Evolutionary conservation across 345 rosid species (phyloP).

Genomic region (Angophora floribunda): DNA sequence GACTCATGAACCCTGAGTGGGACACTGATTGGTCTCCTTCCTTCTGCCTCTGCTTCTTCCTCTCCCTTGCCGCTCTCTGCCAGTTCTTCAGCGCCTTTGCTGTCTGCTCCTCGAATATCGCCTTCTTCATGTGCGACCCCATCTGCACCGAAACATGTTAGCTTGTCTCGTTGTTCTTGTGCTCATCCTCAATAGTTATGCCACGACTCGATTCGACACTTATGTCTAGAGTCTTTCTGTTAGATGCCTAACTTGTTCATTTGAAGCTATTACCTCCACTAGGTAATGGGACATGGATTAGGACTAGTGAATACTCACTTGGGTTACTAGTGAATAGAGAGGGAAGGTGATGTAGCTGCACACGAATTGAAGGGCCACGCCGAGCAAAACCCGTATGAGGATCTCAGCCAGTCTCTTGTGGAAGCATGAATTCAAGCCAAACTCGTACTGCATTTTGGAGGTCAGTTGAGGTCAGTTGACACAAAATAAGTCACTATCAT

Average conservation of each 20-base stretch:
- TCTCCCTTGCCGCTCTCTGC: slow-evolving; percentile 30
- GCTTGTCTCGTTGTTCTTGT: not conserved
- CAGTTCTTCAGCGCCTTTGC: slow-evolving; percentile 26
- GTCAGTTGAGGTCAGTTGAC: not conserved
- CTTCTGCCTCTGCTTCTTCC: slow-evolving; percentile 12
- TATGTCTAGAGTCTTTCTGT: not conserved
- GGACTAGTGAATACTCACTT: slow-evolving; percentile 4
- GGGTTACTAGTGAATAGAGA: slow-evolving; percentile 28
- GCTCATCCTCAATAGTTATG: not conserved
- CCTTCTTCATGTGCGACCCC: slow-evolving; percentile 46
- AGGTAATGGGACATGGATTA: not conserved
- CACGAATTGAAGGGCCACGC: slow-evolving; percentile 18
- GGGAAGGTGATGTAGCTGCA: slow-evolving; percentile 41
- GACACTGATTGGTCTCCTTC: not conserved
- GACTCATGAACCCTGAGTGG: slow-evolving; percentile 9
- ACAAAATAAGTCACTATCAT: not conserved
- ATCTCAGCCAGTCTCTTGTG: slow-evolving; percentile 5
- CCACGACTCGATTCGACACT: not conserved
- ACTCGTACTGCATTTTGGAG: slow-evolving; percentile 22
- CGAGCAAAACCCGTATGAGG: slow-evolving; percentile 7
- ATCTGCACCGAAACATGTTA: slow-evolving; percentile 12
- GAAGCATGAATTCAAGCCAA: slow-evolving; percentile 24
- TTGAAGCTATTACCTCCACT: not conserved
- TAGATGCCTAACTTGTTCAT: not conserved
- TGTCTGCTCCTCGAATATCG: slow-evolving; percentile 39